Evolutionary conservation across 164 flowering plant genomes (phyloP), one percentile per base, ranked within the genome.

Genomic region (Kalanchoe fedtschenkoi): DNA sequence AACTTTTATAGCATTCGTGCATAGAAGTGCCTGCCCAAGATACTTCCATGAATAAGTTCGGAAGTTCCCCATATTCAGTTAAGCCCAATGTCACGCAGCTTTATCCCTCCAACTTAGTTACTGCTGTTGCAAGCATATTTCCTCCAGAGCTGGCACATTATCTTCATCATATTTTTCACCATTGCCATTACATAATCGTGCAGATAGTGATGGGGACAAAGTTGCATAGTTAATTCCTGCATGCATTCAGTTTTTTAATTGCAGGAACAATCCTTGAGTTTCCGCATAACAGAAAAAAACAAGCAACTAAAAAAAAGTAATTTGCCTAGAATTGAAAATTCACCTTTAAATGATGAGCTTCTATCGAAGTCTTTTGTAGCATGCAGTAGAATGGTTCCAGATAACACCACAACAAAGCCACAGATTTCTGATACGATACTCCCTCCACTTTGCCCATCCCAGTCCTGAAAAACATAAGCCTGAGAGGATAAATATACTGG

Each of bases 351-450:
- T 19, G 90, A 84, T 41, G 84, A 66, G 62, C 75, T 77, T 72
- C 79, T 78, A n/a, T 85, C 96, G 24, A 62, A 77, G 67, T 89
- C 96, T 67, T 83, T 89, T 13, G 92, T 85, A 22, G 63, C 57
- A 61, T 89, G 91, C 72, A 89, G 65, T 66, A 87, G 64, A 64
- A 79, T 76, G 44, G 95, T 85, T 14, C 95, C 97, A 41, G 91
- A 83, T 24, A 89, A 79, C 63, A 89, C 88, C 58, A 78, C 81
- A 43, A 89, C 39, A 58, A 89, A 87, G 55, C 95, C 97, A 65
- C 97, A 89, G 46, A 89, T 76, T 68, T 84, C 88, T 63, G 97
- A 85, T 39, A 77, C 62, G 47, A 89, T 81, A 69, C 65, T 74
- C 19, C 75, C 86, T n/a, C 53, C 75, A 63, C 75, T 79, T 72